Evolutionary conservation across 768 basidiomycete genomes (phyloP).

Genomic region (Lactifluus echinatus): DNA sequence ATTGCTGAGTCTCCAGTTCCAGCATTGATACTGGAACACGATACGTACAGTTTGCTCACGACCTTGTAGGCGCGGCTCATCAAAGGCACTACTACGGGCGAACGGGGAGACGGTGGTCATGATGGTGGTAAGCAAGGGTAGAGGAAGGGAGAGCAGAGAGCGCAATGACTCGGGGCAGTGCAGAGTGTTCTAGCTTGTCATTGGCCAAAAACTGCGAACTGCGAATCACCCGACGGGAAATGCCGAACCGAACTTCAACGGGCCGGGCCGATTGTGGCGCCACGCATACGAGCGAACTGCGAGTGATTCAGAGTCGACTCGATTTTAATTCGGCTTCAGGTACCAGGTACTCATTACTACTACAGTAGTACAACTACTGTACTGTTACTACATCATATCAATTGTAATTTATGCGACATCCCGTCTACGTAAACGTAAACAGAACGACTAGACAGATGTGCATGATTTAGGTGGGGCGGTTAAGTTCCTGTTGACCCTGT

Average conservation of each 20-base stretch:
- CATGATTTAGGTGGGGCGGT: conserved; percentile 22
- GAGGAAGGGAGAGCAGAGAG: background rate
- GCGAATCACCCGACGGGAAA: background rate
- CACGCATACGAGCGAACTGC: no score
- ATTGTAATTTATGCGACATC: background rate
- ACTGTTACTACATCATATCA: no score
- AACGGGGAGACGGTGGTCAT: conserved; percentile 37
- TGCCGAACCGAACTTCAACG: no score
- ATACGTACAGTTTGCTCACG: conserved; percentile 34
- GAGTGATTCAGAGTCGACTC: no score
- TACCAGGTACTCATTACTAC: no score
- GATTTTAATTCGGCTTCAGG: no score
- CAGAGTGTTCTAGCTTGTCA: background rate
- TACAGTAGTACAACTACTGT: no score
- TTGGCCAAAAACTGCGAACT: no score
- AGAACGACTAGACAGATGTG: background rate
- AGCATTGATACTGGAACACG: background rate
- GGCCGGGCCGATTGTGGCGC: no score
- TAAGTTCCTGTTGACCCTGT: conserved; percentile 42
- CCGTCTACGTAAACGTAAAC: background rate
- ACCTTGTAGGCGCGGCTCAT: conserved; percentile 30
- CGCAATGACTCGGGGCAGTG: background rate
- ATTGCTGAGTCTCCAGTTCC: background rate
- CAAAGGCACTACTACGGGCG: conserved; percentile 33
- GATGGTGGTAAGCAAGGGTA: background rate